phyloP scores from a whole-genome alignment of 2,329 filamentous ascomycete genomes.

The Lasiodiplodia theobromae region DNA sequence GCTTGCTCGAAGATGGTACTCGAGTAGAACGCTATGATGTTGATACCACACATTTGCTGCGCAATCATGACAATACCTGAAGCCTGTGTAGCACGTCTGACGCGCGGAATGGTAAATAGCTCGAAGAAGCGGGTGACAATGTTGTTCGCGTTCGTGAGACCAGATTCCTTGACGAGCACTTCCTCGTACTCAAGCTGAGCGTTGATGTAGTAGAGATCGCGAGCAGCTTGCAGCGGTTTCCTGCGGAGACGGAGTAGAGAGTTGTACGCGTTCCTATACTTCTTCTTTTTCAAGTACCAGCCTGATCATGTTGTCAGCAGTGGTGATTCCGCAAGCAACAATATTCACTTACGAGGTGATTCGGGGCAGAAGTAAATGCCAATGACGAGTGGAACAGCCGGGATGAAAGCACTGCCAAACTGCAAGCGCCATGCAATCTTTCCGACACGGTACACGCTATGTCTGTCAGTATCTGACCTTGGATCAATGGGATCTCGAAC shows the following conservation, averaged over 20 bases:
- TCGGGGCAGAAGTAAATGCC: slow-evolving; percentile 52
- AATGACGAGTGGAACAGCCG: slow-evolving; percentile 47
- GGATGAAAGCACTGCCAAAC: slow-evolving; percentile 49
- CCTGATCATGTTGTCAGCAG: neutral
- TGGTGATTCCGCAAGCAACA: neutral
- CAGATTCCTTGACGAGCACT: slow-evolving; percentile 40
- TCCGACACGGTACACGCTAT: slow-evolving; percentile 44
- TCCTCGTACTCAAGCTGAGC: slow-evolving; percentile 46
- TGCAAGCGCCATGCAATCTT: slow-evolving; percentile 49
- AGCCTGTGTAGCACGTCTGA: slow-evolving; percentile 76
- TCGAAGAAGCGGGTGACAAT: slow-evolving; percentile 57
- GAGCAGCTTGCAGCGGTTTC: slow-evolving; percentile 50
- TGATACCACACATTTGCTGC: slow-evolving; percentile 67
- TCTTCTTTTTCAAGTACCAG: slow-evolving; percentile 51
- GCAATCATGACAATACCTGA: slow-evolving; percentile 80
- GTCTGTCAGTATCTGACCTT: slow-evolving; percentile 35
- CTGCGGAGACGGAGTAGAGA: slow-evolving; percentile 50
- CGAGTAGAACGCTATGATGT: slow-evolving; percentile 59
- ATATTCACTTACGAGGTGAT: slow-evolving; percentile 37
- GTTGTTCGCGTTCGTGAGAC: slow-evolving; percentile 36
- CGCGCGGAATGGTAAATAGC: slow-evolving; percentile 71
- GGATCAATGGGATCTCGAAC: neutral
- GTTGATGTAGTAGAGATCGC: slow-evolving; percentile 53
- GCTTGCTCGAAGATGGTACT: slow-evolving; percentile 58
- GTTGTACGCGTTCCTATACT: slow-evolving; percentile 47